Evolutionary conservation across 208 protist genomes (phyloP), one percentile per base, ranked within the genome.

Genomic region (Novymonas esmeraldas): DNA sequence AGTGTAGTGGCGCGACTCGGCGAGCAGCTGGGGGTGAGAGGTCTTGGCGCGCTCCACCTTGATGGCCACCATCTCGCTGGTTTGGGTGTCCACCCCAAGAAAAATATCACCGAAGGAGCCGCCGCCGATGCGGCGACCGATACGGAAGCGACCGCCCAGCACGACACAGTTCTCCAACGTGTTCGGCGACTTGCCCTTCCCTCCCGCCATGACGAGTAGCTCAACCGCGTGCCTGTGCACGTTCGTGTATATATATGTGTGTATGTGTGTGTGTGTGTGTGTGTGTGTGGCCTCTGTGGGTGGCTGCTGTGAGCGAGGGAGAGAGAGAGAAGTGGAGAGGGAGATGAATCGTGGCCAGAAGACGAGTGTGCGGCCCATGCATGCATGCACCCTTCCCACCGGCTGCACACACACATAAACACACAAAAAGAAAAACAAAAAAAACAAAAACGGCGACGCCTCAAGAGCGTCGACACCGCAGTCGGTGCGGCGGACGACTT

Each of bases 61-160:
- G 57, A 98, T 95, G 46, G 95, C 95, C 16, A 97, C 90, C 28
- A 76, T 71, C 41, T 97, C 87, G 33, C 81, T 77, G 0, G 85
- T 97, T 57, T 92, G 78, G 31, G 94, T 96, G 68, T 96, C 92
- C 1, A 86, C 94, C 38, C 89, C 94, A 20, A 79, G 77, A 73
- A 95, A 98, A 62, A 98, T 95, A 61, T 98, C 94, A 33, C 94
- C 94, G 64, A 98, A 98, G 57, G 84, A 92, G 16, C 99, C 98
- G 36, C 80, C 80, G 36, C 99, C 99, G 77, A 99, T 99, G 87
- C 99, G 98, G 50, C 95, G 84, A 26, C 90, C 97, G 42, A 99
- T 84, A 44, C 94, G 77, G 78, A 97, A 99, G 62, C 98, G 98
- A 55, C 59, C 70, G 6, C 50, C 64, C 61, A 46, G 69, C 69